phyloP scores from a whole-genome alignment of 2,329 filamentous ascomycete species.

The Xylariales sp. region DNA sequence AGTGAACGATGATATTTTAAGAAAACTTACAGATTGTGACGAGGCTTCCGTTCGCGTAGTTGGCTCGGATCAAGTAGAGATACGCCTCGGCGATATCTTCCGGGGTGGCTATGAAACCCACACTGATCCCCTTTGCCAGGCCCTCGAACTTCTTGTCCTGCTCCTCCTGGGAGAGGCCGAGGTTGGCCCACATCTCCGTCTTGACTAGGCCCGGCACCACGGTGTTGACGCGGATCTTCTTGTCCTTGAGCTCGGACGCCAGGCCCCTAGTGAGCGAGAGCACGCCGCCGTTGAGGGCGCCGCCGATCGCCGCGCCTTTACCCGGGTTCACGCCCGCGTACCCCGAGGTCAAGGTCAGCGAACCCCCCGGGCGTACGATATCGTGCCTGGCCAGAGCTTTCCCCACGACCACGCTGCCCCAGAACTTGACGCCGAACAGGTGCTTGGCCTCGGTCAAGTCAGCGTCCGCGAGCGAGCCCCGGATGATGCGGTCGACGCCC shows the following conservation, averaged over 20 bases:
- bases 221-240: not conserved
- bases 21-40: not conserved
- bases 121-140: not conserved
- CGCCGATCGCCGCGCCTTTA: not conserved
- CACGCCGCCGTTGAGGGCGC: not conserved
- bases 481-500: not conserved
- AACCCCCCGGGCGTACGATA: not conserved
- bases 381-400: not conserved
- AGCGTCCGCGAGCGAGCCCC: not conserved
- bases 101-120: not conserved
- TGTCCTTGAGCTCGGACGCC: not conserved
- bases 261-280: not conserved
- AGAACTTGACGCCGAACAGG: not conserved
- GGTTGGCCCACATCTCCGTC: not conserved
- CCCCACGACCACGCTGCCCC: not conserved
- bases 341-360: not conserved
- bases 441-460: not conserved
- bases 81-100: not conserved
- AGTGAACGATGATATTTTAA: too few relatives aligned
- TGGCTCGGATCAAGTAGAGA: not conserved
- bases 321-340: not conserved
- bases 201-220: not conserved
- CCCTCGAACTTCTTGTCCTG: not conserved
- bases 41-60: not conserved
- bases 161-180: not conserved